Evolutionary conservation across 2,329 filamentous ascomycete genomes (phyloP).

Genomic region (Biscogniauxia marginata): DNA sequence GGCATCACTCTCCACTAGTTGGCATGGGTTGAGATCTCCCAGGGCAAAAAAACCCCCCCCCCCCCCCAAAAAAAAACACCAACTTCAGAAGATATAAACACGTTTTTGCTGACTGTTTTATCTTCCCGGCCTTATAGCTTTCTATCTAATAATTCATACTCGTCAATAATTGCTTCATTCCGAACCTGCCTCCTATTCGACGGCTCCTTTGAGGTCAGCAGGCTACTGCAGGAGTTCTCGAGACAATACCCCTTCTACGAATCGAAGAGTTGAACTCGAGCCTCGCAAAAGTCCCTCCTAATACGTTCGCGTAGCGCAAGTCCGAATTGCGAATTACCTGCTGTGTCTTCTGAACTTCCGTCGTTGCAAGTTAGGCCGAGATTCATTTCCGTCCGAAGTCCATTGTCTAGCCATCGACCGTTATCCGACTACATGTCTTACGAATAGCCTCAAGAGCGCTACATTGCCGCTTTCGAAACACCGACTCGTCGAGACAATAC

Average conservation of each 20-base stretch:
- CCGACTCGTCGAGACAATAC: not conserved
- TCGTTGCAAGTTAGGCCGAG: not conserved
- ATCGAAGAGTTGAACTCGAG: constrained; percentile 26
- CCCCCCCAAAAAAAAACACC: too few species aligned
- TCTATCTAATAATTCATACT: constrained; percentile 30
- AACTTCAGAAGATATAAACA: too few species aligned
- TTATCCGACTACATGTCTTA: constrained; percentile 3
- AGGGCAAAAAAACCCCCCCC: not conserved
- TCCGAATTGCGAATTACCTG: constrained; percentile 8
- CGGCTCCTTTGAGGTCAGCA: constrained; percentile 77
- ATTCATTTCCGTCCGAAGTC: constrained; percentile 1
- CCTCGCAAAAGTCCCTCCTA: constrained; percentile 16
- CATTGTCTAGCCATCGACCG: not conserved
- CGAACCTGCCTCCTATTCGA: constrained; percentile 30
- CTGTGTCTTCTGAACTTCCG: not conserved
- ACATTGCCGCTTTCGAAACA: not conserved
- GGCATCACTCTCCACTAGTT: constrained; percentile 4
- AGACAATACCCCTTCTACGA: constrained; percentile 36
- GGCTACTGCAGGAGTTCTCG: constrained; percentile 71
- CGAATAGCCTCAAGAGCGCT: constrained; percentile 1
- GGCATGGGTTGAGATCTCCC: constrained; percentile 6
- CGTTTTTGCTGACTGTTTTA: constrained; percentile 6
- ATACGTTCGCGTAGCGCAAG: constrained; percentile 3
- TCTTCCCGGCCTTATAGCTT: constrained; percentile 12
- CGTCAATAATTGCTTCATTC: constrained; percentile 28